Base-by-base conservation (phyloP, 2,329 filamentous ascomycete genomes). In the Cladosporium colombiae region DNA sequence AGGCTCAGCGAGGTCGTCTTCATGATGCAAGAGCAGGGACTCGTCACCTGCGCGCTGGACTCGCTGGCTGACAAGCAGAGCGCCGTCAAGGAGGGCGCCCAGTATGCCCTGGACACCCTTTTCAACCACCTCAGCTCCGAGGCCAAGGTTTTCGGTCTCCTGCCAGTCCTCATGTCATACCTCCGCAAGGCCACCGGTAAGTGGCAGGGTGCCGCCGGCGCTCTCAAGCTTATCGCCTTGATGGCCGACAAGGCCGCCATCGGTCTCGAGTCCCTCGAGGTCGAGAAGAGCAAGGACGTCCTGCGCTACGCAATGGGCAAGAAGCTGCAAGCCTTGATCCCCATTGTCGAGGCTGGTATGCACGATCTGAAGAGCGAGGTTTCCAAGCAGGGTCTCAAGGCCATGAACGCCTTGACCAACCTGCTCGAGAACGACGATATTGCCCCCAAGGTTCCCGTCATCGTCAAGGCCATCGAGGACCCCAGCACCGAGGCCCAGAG, bases 401-500 rank as follows among this genome's bases (percentile, higher is more conserved):
- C 94, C 58, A 98, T 99, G 94, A 91, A 87, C 73, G 91, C 92
- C 40, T 84, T 99, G 64, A 96, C 93, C 2, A 90, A 89, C 10
- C 87, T 99, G 18, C 86, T 99, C 57, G 93, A 93, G 76, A 99
- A 99, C 83, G 95, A 99, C 81, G 95, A 99, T 78, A 93, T 99
- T 64, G 90, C 91, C 27, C 93, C 94, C 56, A 88, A 93, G 74
- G 93, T 99, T 74, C 93, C 94, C 7, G 88, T 98, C 3, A 86
- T 99, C 58, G 89, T 99, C 79, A 92, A 96, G 77, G 91, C 92
- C 58, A 97, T 99, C 89, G 92, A 97, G 78, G 89, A 97, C 73
- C 95, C 95, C 6, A 97, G 92, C 13, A 84, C 91, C 16, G 88
- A 96, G 78, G 92, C 90, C 31, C 85, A 96, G 65, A 92, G 97